Evolutionary conservation across 1,139 yeast genomes (phyloP).

Genomic region (Yamadazyma trypodendri): DNA sequence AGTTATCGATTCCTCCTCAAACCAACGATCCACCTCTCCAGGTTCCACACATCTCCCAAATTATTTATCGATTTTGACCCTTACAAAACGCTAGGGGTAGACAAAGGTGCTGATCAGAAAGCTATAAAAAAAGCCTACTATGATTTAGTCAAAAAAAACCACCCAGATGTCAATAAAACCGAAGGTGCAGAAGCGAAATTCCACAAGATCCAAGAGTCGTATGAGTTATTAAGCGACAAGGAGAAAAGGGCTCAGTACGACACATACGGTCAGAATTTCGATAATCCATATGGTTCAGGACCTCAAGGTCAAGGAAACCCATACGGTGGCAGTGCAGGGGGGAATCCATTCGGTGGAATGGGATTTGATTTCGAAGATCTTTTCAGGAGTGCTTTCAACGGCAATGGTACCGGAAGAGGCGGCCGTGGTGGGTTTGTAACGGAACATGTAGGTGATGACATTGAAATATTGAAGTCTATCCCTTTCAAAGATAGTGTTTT

Average conservation of each 20-base stretch:
- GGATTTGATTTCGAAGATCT: conserved; percentile 82
- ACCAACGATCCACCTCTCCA: not conserved
- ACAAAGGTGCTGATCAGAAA: conserved; percentile 65
- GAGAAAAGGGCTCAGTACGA: conserved; percentile 87
- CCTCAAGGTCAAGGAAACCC: conserved; percentile 57
- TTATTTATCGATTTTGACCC: conserved; percentile 60
- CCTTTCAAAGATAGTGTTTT: conserved; percentile 85
- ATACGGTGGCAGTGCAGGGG: conserved; percentile 46
- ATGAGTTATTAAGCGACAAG: conserved; percentile 86
- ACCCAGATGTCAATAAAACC: conserved; percentile 95
- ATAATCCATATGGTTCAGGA: conserved; percentile 26
- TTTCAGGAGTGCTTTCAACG: conserved; percentile 72
- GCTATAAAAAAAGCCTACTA: conserved; percentile 94
- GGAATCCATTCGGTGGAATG: conserved; percentile 46
- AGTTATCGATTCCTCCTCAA: conserved; percentile 1
- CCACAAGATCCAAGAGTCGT: conserved; percentile 92
- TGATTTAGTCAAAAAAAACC: conserved; percentile 87
- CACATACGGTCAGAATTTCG: conserved; percentile 88
- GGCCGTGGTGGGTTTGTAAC: conserved; percentile 52
- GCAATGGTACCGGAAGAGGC: conserved; percentile 39
- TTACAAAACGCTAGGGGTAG: conserved; percentile 78
- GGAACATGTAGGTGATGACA: conserved; percentile 86
- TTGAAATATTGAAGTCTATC: conserved; percentile 74
- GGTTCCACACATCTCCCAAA: conserved; percentile 27
- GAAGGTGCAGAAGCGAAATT: conserved; percentile 83